phyloP scores from a whole-genome alignment of 2,329 filamentous ascomycete species.

The Huntiella savannae region DNA sequence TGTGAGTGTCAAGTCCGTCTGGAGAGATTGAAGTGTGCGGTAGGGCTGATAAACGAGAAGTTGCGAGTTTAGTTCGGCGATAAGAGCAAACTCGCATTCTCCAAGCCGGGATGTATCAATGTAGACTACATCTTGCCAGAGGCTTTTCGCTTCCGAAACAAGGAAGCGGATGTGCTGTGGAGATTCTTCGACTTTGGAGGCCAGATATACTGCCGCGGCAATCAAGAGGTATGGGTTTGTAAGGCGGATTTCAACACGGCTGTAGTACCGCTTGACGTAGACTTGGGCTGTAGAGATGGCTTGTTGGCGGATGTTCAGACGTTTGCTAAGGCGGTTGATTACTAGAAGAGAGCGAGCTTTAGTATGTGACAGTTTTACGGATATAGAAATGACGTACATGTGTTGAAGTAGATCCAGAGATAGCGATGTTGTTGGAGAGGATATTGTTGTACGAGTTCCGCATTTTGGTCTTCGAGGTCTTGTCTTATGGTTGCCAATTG shows the following conservation, averaged over 20 bases:
- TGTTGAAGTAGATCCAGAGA: conserved; percentile 79
- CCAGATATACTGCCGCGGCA: conserved; percentile 83
- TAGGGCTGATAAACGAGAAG: conserved; percentile 86
- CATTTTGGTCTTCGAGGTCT: conserved; percentile 59
- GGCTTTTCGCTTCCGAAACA: conserved; percentile 62
- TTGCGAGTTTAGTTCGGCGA: conserved; percentile 77
- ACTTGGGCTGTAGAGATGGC: conserved; percentile 84
- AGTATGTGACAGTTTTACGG: background rate
- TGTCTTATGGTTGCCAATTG: conserved; percentile 58
- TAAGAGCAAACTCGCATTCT: conserved; percentile 85
- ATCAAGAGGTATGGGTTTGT: conserved; percentile 89
- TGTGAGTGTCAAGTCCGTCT: conserved; percentile 49
- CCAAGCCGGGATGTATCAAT: conserved; percentile 69
- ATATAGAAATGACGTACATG: conserved; percentile 38
- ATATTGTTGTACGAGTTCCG: conserved; percentile 55
- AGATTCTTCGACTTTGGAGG: conserved; percentile 95
- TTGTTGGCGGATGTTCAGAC: conserved; percentile 73
- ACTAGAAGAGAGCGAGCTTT: conserved; percentile 30
- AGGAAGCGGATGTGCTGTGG: conserved; percentile 91
- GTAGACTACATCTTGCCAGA: conserved; percentile 64
- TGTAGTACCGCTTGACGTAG: conserved; percentile 88
- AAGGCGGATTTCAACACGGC: conserved; percentile 71
- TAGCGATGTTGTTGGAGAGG: conserved; percentile 66
- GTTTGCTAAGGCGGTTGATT: conserved; percentile 64
- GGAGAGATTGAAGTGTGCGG: conserved; percentile 55